Evolutionary conservation across 164 flowering plant genomes (phyloP), one percentile per base, ranked within the genome.

Genomic region (Magnolia sinica): DNA sequence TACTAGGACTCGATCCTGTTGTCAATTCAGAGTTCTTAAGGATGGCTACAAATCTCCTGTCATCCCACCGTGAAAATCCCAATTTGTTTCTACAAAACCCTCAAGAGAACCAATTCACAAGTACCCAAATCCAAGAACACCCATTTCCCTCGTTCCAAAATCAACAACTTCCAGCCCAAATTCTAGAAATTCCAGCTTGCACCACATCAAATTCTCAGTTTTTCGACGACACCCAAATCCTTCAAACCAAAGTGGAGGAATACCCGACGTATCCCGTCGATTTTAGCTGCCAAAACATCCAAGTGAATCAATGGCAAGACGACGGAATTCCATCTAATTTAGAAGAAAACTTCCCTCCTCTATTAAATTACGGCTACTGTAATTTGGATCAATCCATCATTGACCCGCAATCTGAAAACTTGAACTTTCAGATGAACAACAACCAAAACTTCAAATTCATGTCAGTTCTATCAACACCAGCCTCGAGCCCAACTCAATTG

Each of bases 11-110:
- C n/a, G 94, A 92, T 50, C 83, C 87, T 1, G 16, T 87, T 1
- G 80, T 91, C 4, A 88, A 90, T 76, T 88, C 91, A 0, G 92
- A 95, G 8, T 81, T 90, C 8, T 82, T 95, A 5, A 82, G 82
- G 78, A 81, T 91, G 11, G 93, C 92, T 50, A 75, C 88, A 2
- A 82, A 87, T 16, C 81, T 91, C 27, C 23, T 87, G 14, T 82
- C 89, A 0, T 76, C 88, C 9, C 85, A 83, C 65, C 74, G 70
- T 10, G 84, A 82, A 70, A 85, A 79, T 64, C 76, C 74, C 3
- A 79, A 74, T 18, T 82, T 76, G 16, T 51, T 77, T 50, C 61
- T 55, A 11, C 61, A 55, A 55, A 64, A 24, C n/a, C 78, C 51
- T 37, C 87, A 84, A 71, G 80, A 80, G 69, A 78, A 75, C 45